Evolutionary conservation across 768 basidiomycete species (phyloP).

Genomic region (Leccinum sublutescens): DNA sequence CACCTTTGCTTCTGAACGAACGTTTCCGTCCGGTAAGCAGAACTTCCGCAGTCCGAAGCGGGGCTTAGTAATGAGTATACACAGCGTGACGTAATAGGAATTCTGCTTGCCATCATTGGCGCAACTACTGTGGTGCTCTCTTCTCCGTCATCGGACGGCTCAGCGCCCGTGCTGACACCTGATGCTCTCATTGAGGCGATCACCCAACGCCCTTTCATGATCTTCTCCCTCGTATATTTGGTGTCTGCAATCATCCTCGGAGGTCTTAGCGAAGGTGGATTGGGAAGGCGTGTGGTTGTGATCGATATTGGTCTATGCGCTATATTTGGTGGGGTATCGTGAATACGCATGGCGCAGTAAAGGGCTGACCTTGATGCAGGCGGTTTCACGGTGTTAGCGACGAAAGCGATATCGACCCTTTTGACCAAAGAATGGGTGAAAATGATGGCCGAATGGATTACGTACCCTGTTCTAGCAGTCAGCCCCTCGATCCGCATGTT

Average conservation of each 20-base stretch:
- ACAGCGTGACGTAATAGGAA: constrained; percentile 76
- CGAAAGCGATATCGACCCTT: constrained; percentile 88
- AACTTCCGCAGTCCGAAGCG: constrained; percentile 5
- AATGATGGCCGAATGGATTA: constrained; percentile 78
- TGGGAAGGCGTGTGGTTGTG: constrained; percentile 69
- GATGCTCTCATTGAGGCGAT: constrained; percentile 68
- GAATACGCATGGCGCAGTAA: not conserved
- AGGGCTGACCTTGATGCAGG: constrained; percentile 40
- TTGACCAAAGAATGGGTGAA: constrained; percentile 75
- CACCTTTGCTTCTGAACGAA: constrained; percentile 81
- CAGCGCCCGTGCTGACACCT: constrained; percentile 55
- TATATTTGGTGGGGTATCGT: constrained; percentile 57
- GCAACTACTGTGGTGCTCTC: constrained; percentile 92
- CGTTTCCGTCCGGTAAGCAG: constrained; percentile 68
- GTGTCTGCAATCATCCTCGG: constrained; percentile 56
- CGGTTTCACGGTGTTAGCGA: constrained; percentile 92
- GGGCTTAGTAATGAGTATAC: constrained; percentile 13
- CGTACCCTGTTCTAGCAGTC: constrained; percentile 76
- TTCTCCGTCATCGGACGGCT: constrained; percentile 66
- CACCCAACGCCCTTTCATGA: constrained; percentile 66
- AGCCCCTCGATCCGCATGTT: constrained; percentile 19
- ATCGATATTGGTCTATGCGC: constrained; percentile 90
- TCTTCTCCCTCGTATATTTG: constrained; percentile 68
- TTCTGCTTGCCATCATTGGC: constrained; percentile 79
- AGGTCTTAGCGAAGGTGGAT: constrained; percentile 59